Conservation (phyloP, 2,329 filamentous ascomycete species). For the Celoporthe dispersa region DNA sequence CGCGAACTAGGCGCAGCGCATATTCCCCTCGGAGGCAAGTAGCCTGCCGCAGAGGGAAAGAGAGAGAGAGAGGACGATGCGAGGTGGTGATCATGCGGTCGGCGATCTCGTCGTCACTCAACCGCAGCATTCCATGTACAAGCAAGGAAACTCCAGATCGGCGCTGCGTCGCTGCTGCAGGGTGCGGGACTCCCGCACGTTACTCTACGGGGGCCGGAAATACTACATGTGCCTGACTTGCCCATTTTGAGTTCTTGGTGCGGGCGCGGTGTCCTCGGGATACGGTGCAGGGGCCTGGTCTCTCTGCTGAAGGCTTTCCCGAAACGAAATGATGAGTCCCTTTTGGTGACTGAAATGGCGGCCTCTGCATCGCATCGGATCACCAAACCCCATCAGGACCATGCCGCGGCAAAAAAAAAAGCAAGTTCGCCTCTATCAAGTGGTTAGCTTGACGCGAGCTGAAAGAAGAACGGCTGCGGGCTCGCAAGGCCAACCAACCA, state of each 20-base stretch:
- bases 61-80: background rate
- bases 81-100: background rate
- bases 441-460: background rate
- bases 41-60: background rate
- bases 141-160: conserved; percentile 7
- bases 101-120: conserved; percentile 2
- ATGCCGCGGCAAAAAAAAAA: conserved; percentile 7
- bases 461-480: background rate
- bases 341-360: background rate
- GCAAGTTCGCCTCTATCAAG: background rate
- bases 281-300: background rate
- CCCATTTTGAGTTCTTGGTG: conserved; percentile 9
- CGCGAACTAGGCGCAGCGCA: background rate
- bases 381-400: conserved; percentile 3
- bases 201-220: conserved; percentile 1
- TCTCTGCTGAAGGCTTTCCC: conserved; percentile 12
- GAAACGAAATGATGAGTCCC: background rate
- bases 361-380: background rate
- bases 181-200: conserved; percentile 2
- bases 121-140: background rate
- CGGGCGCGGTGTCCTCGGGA: conserved; percentile 12
- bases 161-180: conserved; percentile 4
- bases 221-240: conserved; percentile 16
- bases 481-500: background rate
- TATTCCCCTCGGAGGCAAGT: background rate